Percentiles rank a stretch among this genome's conserved stretches.
These are phyloP conservation scores for Thalassiosira profunda DNA, from an alignment of 108 stramenopile species.

Conservation along the genomic window DNA sequence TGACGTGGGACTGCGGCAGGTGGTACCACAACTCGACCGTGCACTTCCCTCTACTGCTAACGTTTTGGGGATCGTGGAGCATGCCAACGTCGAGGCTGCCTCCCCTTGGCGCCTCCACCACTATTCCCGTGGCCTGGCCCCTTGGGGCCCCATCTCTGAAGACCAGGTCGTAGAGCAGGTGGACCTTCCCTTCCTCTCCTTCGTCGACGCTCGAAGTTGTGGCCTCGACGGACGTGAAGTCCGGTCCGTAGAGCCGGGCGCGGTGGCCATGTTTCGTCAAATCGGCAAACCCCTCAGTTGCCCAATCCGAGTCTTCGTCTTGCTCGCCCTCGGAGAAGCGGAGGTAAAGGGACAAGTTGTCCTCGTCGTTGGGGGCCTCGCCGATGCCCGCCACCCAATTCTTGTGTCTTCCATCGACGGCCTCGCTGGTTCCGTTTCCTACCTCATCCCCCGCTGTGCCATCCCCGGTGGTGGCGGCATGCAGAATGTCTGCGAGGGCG, in stretches of 20 bases:
- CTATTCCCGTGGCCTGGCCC: slow-evolving; percentile 60
- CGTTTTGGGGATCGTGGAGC: too few species aligned
- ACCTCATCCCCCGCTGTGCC: slow-evolving; percentile 50
- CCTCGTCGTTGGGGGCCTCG: slow-evolving; percentile 86
- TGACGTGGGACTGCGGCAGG: slow-evolving; percentile 55
- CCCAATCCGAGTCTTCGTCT: slow-evolving; percentile 80
- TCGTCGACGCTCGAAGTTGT: slow-evolving; percentile 89
- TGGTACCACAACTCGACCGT: slow-evolving; percentile 88
- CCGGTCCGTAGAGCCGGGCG: slow-evolving; percentile 57
- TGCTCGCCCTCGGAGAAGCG: slow-evolving; percentile 88
- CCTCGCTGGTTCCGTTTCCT: slow-evolving; percentile 25
- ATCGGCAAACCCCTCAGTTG: slow-evolving; percentile 74
- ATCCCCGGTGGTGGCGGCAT: slow-evolving; percentile 55
- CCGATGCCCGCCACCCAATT: slow-evolving; percentile 88
- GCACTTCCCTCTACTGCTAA: slow-evolving; percentile 65
- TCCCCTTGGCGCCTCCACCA: slow-evolving; percentile 66
- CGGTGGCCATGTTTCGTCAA: slow-evolving; percentile 71
- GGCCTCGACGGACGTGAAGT: slow-evolving; percentile 48
- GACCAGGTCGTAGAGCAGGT: slow-evolving; percentile 81
- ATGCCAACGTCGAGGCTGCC: slow-evolving; percentile 86
- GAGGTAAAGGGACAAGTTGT: slow-evolving; percentile 85
- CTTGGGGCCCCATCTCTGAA: slow-evolving; percentile 65
- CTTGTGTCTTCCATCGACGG: slow-evolving; percentile 25
- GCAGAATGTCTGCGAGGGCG: slow-evolving; percentile 78
- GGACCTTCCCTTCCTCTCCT: slow-evolving; percentile 89